Evolutionary conservation across 2,329 filamentous ascomycete genomes (phyloP).

Genomic region (Nakataea oryzae): DNA sequence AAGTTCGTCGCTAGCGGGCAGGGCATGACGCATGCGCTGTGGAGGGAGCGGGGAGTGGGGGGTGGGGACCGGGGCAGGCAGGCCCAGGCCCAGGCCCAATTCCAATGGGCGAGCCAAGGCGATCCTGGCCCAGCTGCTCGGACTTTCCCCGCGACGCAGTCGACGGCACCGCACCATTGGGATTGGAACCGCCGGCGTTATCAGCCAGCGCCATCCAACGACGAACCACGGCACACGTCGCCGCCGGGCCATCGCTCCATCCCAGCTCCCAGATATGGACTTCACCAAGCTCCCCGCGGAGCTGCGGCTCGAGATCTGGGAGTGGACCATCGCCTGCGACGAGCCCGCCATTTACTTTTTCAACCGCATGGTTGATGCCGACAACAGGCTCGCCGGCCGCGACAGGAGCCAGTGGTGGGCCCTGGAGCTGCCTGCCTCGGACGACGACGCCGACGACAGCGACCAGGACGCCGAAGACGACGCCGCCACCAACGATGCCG

Average conservation of each 20-base stretch:
- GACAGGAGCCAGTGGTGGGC: background rate
- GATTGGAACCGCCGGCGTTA: too few species aligned
- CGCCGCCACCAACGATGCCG: background rate
- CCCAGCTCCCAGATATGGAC: background rate
- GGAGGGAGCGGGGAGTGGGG: too few species aligned
- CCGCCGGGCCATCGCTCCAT: background rate
- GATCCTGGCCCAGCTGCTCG: background rate
- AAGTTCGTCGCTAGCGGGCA: too few species aligned
- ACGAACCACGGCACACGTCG: too few species aligned
- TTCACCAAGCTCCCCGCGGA: background rate
- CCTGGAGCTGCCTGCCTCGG: background rate
- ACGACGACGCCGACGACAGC: background rate
- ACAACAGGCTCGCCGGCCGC: background rate
- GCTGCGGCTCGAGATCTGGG: background rate
- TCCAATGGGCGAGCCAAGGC: background rate
- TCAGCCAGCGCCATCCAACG: too few species aligned
- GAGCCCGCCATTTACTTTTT: background rate
- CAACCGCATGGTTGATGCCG: too few species aligned
- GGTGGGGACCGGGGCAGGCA: too few species aligned
- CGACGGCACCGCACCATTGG: too few species aligned
- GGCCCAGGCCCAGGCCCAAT: background rate
- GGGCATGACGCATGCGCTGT: too few species aligned
- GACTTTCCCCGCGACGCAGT: background rate
- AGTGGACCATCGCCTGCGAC: background rate
- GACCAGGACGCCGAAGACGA: background rate